Percentiles rank a stretch among this genome's conserved stretches.
Evolutionary conservation across 495 filamentous ascomycete species (phyloP).

Genomic region (Paragyromitra xinjiangensis): DNA sequence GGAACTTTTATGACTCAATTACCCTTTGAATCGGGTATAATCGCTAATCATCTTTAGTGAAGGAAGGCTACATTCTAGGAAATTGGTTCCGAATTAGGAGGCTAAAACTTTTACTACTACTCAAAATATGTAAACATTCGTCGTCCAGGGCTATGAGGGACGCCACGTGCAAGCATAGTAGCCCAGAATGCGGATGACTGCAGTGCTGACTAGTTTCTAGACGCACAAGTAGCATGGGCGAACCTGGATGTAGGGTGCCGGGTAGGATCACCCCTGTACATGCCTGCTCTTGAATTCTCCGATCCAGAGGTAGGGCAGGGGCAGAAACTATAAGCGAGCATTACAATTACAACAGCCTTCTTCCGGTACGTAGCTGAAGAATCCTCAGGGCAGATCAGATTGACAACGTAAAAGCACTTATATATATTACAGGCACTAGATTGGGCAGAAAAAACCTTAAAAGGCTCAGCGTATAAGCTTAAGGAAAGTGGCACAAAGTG

Average conservation of each 20-base stretch:
- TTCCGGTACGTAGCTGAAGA: not conserved
- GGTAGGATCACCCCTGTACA: not conserved
- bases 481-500: constrained; percentile 1
- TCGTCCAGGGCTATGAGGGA: not conserved
- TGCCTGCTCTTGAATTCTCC: not conserved
- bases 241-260: not conserved
- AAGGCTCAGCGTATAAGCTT: not conserved
- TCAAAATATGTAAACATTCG: too few species aligned
- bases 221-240: not conserved
- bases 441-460: not conserved
- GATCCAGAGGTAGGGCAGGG: not conserved
- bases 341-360: not conserved
- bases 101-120: too few species aligned
- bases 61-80: not conserved
- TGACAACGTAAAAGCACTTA: not conserved
- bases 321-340: not conserved
- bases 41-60: not conserved
- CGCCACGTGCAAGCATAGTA: too few species aligned
- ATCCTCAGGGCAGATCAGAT: not conserved
- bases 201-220: not conserved
- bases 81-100: too few species aligned
- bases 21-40: too few species aligned
- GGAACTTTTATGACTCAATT: too few species aligned
- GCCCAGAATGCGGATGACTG: not conserved
- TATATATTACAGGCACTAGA: not conserved